Percentiles rank a stretch among this genome's conserved stretches.
Conservation (phyloP, 345 rosid species). For the Syzygium aromaticum region DNA sequence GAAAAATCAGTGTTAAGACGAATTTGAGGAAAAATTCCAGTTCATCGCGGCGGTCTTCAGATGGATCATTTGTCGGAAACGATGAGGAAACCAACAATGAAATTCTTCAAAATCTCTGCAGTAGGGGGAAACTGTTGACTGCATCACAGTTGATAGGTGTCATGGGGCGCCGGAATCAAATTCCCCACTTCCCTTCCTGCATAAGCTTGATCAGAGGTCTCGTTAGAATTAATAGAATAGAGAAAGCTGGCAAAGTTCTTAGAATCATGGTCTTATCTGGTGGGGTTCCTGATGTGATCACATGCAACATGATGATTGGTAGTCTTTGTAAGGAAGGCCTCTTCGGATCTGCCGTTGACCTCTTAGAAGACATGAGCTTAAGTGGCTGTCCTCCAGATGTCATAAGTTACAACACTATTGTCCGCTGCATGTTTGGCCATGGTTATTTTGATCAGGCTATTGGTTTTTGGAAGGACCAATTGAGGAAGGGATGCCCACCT, state of each 20-base stretch:
- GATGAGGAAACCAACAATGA: constrained; percentile 53
- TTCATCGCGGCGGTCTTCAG: constrained; percentile 5
- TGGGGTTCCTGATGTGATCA: constrained; percentile 69
- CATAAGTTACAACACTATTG: constrained; percentile 62
- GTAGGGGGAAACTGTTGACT: constrained; percentile 33
- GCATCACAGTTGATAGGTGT: constrained; percentile 56
- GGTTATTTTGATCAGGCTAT: constrained; percentile 55
- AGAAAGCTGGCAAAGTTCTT: constrained; percentile 52
- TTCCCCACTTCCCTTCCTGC: constrained; percentile 71
- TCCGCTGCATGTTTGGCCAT: constrained; percentile 51
- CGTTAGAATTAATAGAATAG: constrained; percentile 32
- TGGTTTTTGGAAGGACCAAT: constrained; percentile 58
- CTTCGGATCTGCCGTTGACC: constrained; percentile 40
- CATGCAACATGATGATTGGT: constrained; percentile 72
- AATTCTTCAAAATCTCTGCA: constrained; percentile 52
- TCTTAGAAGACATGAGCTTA: constrained; percentile 67
- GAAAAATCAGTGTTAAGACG: constrained; percentile 16
- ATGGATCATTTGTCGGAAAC: constrained; percentile 45
- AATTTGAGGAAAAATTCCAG: constrained; percentile 9
- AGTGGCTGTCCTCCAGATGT: constrained; percentile 79
- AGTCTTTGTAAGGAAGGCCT: constrained; percentile 58
- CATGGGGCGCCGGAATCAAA: constrained; percentile 69
- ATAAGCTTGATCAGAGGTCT: constrained; percentile 64
- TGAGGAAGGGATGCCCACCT: constrained; percentile 69
- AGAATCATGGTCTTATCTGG: constrained; percentile 77